Evolutionary conservation across 305 asterid genomes (phyloP).

Genomic region (Withania somnifera): DNA sequence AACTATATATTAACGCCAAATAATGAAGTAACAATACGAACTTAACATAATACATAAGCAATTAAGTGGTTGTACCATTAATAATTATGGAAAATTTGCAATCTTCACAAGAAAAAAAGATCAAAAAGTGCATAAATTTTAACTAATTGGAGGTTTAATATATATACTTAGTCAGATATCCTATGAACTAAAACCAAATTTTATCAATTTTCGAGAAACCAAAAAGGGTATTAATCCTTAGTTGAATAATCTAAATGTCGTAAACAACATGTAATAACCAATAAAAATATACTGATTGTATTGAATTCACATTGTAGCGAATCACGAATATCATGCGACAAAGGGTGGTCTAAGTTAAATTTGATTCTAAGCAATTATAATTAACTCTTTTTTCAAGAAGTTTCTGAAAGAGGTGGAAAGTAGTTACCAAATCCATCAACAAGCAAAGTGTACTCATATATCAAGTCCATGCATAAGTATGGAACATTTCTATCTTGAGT

Average conservation of each 20-base stretch:
- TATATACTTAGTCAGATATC: not conserved
- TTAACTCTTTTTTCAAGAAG: too few species aligned
- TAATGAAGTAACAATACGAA: not conserved
- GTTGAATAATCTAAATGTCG: too few species aligned
- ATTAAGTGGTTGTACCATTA: not conserved
- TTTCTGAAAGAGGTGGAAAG: not conserved
- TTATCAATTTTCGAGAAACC: not conserved
- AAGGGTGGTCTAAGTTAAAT: not conserved
- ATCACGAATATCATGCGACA: not conserved
- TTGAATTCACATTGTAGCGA: too few species aligned
- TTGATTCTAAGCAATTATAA: too few species aligned
- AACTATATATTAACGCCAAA: not conserved
- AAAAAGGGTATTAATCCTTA: too few species aligned
- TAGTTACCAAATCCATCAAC: constrained; percentile 65
- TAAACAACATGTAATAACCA: too few species aligned
- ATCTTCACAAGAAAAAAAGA: not conserved
- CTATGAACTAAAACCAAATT: not conserved
- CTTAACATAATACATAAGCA: not conserved
- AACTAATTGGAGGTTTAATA: not conserved
- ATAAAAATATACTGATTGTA: not conserved
- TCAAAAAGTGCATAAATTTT: not conserved
- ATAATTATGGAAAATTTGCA: too few species aligned
- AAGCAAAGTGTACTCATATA: constrained; percentile 55
- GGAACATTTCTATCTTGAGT: constrained; percentile 17
- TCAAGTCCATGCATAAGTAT: constrained; percentile 69